Evolutionary conservation across 768 basidiomycete species (phyloP), one percentile per base, ranked within the genome.

Genomic region (Hypsizygus marmoreus): DNA sequence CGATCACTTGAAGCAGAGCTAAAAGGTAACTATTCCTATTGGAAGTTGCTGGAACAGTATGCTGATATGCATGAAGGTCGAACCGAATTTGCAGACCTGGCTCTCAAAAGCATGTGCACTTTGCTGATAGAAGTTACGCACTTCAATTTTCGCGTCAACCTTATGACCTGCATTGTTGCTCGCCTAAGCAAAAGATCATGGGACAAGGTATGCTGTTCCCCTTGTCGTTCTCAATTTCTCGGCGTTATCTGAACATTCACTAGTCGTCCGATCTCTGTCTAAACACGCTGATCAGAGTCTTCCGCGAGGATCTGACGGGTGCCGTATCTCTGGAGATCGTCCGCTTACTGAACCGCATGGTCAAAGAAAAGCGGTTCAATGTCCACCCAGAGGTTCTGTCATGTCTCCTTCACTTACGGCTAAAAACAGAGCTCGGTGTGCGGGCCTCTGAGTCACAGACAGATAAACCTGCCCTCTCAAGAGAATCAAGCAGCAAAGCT

Each of bases 141-240:
- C 69, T 99, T 99, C 82, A 99, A 98, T 71, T 98, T 97, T 66
- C 82, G 90, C 34, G 76, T 81, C 54, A 97, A 98, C 70, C 78
- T 99, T 55, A 91, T 97, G 82, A 84, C 83, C 49, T 86, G 86
- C 39, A 73, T 98, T 47, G 82, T 97, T 17, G 82, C 86, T 38
- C 81, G 82, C 11, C 66, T 98, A 36, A 94, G 93, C 62, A 82
- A 81, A 62, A 87, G 80, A 61, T 84, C 86, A 14, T 98, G 95
- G 94, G 88, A 94, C 67, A 75, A 83, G 66, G 95, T 94, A 57
- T 61, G 83, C 65, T 20, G 31, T 39, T 40, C 49, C 43, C 36
- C 16, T 28, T 37, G 33, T 40, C 37, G 44, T 43, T 29, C 43
- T 51, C 33, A 48, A 45, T 32, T 31, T 37, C 45, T 44, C 50